phyloP scores from a whole-genome alignment of 495 filamentous ascomycete genomes.

The Neurospora terricola region DNA sequence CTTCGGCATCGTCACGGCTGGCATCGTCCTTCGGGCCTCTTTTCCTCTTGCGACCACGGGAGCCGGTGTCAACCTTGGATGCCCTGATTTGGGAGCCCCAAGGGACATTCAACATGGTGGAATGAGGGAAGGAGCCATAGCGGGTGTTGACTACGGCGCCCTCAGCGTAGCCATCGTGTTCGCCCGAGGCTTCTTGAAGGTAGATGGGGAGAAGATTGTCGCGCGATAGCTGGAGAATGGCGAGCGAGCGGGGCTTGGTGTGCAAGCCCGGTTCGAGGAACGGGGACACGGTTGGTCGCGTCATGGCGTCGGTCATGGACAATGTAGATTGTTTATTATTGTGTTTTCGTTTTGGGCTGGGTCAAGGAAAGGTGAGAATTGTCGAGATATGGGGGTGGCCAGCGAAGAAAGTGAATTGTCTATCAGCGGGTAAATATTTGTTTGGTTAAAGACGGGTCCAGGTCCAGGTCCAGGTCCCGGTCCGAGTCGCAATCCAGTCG shows the following conservation, averaged over 20 bases:
- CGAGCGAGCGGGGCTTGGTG: constrained; percentile 48
- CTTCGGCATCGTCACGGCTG: constrained; percentile 15
- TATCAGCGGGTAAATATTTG: neutral
- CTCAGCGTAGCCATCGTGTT: constrained; percentile 63
- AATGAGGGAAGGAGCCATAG: constrained; percentile 92
- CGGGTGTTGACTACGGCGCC: constrained; percentile 84
- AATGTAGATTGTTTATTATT: neutral
- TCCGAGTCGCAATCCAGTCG: neutral
- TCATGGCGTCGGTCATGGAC: constrained; percentile 1
- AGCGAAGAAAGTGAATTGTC: neutral
- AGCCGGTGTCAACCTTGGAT: constrained; percentile 82
- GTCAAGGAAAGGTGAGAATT: neutral
- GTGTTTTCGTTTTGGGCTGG: neutral
- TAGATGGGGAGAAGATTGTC: constrained; percentile 70
- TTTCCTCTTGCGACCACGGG: constrained; percentile 52
- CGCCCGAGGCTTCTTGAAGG: constrained; percentile 49
- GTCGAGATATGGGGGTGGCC: neutral
- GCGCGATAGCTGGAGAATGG: constrained; percentile 75
- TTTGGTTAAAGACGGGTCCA: neutral
- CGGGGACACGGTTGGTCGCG: constrained; percentile 40
- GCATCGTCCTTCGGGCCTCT: constrained; percentile 47
- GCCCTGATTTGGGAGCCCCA: constrained; percentile 91
- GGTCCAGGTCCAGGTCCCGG: neutral
- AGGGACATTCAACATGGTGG: constrained; percentile 65
- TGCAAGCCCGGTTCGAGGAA: constrained; percentile 57